Evolutionary conservation across 306 rosid species (phyloP).

Genomic region (Echinosophora koreensis): DNA sequence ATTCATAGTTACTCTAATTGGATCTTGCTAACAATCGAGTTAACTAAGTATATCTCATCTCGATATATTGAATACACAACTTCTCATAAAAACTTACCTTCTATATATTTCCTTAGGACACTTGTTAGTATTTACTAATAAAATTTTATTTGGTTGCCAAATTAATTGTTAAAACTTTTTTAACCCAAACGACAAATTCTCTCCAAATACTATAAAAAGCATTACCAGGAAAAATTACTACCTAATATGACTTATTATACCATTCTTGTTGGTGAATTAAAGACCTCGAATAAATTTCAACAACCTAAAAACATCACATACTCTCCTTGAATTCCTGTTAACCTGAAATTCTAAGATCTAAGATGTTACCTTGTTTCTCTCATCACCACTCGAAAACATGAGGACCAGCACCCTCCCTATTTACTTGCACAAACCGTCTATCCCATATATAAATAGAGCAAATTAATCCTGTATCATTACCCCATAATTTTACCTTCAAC

Average conservation of each 20-base stretch:
- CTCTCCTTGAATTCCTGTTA: background rate
- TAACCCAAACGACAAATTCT: no score
- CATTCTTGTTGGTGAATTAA: background rate
- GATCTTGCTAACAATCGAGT: no score
- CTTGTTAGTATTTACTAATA: no score
- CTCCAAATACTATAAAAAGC: background rate
- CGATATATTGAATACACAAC: no score
- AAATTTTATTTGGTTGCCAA: no score
- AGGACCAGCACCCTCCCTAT: background rate
- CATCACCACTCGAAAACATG: constrained; percentile 39
- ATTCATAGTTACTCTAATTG: no score
- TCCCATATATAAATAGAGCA: constrained; percentile 15
- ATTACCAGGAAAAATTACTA: background rate
- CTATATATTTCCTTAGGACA: no score
- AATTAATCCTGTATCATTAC: background rate
- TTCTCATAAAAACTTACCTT: no score
- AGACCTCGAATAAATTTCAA: background rate
- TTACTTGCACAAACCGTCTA: background rate
- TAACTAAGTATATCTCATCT: no score
- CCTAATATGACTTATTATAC: background rate
- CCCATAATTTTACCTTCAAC: background rate
- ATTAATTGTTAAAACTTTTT: no score
- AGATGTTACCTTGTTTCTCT: constrained; percentile 29
- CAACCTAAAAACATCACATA: background rate
- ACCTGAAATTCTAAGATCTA: background rate